Conservation (phyloP, 2,329 filamentous ascomycete species). For the Hortaea werneckii region DNA sequence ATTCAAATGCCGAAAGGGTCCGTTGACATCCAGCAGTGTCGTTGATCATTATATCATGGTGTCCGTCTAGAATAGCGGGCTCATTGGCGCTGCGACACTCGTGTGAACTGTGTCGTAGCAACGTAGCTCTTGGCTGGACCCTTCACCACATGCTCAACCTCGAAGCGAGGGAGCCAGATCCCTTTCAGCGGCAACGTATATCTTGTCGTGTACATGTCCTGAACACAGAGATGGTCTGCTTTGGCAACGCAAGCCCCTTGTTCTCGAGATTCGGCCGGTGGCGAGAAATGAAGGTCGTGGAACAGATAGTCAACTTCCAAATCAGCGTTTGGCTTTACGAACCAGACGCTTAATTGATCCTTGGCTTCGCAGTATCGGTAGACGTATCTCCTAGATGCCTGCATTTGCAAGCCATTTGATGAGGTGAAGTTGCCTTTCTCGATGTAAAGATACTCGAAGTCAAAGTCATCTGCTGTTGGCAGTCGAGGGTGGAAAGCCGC, state of each 20-base stretch:
- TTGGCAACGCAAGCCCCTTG: slow-evolving; percentile 50
- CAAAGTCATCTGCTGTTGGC: slow-evolving; percentile 18
- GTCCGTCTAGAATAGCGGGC: no score
- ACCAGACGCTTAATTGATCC: slow-evolving; percentile 62
- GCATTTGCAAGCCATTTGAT: slow-evolving; percentile 34
- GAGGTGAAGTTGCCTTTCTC: slow-evolving; percentile 18
- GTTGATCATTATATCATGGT: no score
- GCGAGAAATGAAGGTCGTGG: slow-evolving; percentile 54
- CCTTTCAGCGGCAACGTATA: slow-evolving; percentile 56
- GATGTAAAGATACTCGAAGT: slow-evolving; percentile 24
- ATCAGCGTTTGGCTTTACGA: slow-evolving; percentile 53
- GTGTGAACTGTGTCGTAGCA: slow-evolving; percentile 29
- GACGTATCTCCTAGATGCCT: slow-evolving; percentile 55
- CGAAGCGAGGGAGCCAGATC: slow-evolving; percentile 49
- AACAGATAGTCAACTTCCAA: slow-evolving; percentile 60
- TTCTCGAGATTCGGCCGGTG: slow-evolving; percentile 25
- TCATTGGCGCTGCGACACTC: slow-evolving; percentile 3
- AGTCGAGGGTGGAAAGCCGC: slow-evolving; percentile 22
- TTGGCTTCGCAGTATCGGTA: slow-evolving; percentile 56
- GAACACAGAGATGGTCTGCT: slow-evolving; percentile 57
- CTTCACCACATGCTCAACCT: slow-evolving; percentile 53
- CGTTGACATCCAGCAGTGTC: no score
- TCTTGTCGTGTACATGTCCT: slow-evolving; percentile 59
- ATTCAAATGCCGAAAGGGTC: background rate
- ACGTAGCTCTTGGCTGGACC: slow-evolving; percentile 65